phyloP scores from a whole-genome alignment of 1,284 basidiomycete genomes.

The Ganoderma resinaceum region DNA sequence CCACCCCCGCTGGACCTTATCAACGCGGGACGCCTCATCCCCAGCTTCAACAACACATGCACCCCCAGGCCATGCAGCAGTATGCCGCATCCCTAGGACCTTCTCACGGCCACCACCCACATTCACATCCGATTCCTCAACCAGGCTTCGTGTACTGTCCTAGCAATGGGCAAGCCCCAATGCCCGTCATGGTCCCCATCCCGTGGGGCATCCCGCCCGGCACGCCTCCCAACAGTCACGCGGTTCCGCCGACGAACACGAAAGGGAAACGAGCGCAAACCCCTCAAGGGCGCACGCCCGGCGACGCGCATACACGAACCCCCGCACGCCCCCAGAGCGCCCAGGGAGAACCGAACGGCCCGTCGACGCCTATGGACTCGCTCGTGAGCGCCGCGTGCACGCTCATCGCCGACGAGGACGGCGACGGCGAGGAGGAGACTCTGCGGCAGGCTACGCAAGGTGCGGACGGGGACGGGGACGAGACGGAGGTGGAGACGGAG shows the following conservation, averaged over 20 bases:
- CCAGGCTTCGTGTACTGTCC: constrained; percentile 29
- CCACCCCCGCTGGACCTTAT: not conserved
- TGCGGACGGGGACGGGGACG: constrained; percentile 11
- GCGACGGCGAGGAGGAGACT: constrained; percentile 28
- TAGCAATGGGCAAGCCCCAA: constrained; percentile 13
- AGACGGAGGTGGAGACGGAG: constrained; percentile 20
- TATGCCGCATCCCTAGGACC: not conserved
- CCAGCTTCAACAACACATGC: not conserved
- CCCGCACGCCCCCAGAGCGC: constrained; percentile 7
- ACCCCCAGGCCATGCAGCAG: constrained; percentile 8
- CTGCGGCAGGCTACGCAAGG: constrained; percentile 10
- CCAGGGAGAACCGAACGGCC: constrained; percentile 20
- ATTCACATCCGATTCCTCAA: constrained; percentile 21
- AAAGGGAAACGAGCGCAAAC: constrained; percentile 3
- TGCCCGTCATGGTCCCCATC: constrained; percentile 29
- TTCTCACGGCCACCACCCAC: constrained; percentile 14
- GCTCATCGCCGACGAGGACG: constrained; percentile 54
- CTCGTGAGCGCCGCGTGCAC: constrained; percentile 65
- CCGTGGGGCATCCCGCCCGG: constrained; percentile 24
- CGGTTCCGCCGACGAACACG: constrained; percentile 1
- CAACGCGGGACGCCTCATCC: constrained; percentile 4
- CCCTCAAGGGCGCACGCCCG: not conserved
- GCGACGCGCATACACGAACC: not conserved
- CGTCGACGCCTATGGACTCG: constrained; percentile 54
- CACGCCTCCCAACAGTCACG: constrained; percentile 1